Evolutionary conservation across 1,284 basidiomycete genomes (phyloP).

Genomic region (Ustanciosporium gigantosporum): DNA sequence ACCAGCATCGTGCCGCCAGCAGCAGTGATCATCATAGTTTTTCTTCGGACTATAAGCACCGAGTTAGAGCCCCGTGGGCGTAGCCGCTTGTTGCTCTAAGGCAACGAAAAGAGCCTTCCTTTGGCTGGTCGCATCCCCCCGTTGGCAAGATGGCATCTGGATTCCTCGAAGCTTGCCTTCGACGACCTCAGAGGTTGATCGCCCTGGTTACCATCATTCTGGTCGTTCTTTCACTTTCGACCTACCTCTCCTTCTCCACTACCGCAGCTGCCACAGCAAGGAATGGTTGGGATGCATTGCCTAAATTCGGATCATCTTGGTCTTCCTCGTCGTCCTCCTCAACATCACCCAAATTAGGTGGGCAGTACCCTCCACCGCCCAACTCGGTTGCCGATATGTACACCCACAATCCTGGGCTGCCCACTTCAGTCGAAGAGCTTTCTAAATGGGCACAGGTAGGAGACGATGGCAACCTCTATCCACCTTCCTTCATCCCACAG

Average conservation of each 20-base stretch:
- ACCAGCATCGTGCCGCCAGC: too few species aligned
- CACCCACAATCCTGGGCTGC: slow-evolving; percentile 42
- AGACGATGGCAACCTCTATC: slow-evolving; percentile 56
- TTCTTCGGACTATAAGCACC: too few species aligned
- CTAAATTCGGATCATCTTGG: slow-evolving; percentile 24
- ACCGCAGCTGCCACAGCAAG: slow-evolving; percentile 31
- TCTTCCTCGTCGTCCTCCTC: background rate
- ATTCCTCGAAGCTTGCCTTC: slow-evolving; percentile 42
- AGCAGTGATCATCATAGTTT: too few species aligned
- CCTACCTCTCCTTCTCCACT: slow-evolving; percentile 44
- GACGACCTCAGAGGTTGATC: slow-evolving; percentile 49
- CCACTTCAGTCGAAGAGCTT: slow-evolving; percentile 48
- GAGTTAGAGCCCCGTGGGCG: too few species aligned
- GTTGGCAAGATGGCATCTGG: slow-evolving; percentile 20
- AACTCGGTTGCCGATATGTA: slow-evolving; percentile 45
- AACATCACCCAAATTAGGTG: background rate
- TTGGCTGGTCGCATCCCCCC: too few species aligned
- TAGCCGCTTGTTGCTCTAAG: too few species aligned
- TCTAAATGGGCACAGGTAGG: slow-evolving; percentile 46
- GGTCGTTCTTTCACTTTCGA: slow-evolving; percentile 39
- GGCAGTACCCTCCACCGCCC: slow-evolving; percentile 14
- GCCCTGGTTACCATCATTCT: slow-evolving; percentile 42
- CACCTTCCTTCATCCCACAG: slow-evolving; percentile 50
- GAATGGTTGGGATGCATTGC: slow-evolving; percentile 20
- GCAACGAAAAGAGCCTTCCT: too few species aligned